Conservation (phyloP, 495 filamentous ascomycete species). For the Aspergillus incahuasiensis region DNA sequence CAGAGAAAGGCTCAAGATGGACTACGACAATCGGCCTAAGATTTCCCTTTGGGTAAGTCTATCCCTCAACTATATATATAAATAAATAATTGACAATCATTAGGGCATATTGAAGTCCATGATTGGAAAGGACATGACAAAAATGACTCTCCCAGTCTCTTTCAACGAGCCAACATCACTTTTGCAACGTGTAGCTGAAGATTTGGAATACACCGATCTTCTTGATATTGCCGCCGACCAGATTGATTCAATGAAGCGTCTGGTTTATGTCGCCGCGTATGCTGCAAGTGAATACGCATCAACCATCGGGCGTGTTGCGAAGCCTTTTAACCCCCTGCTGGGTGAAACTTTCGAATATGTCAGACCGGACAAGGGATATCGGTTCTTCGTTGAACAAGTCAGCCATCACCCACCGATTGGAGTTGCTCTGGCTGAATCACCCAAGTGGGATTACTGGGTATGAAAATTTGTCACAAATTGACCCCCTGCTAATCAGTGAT, state of each 20-base stretch:
- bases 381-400: slow-evolving; percentile 98
- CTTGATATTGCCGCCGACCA: slow-evolving; percentile 86
- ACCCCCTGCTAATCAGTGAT: too few species aligned
- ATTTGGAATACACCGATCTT: slow-evolving; percentile 95
- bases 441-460: slow-evolving; percentile 93
- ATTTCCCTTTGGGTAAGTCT: slow-evolving; percentile 88
- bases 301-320: slow-evolving; percentile 92
- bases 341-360: slow-evolving; percentile 98
- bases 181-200: slow-evolving; percentile 92
- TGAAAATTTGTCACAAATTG: slow-evolving; percentile 16
- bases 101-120: slow-evolving; percentile 97
- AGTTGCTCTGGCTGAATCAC: slow-evolving; percentile 86
- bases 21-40: slow-evolving; percentile 86
- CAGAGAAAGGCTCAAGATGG: slow-evolving; percentile 74
- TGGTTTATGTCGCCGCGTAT: slow-evolving; percentile 96
- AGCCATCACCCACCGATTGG: slow-evolving; percentile 96
- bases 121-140: slow-evolving; percentile 99
- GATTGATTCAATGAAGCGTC: slow-evolving; percentile 78
- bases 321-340: slow-evolving; percentile 93
- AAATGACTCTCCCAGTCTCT: slow-evolving; percentile 96
- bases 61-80: slow-evolving; percentile 1
- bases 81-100: slow-evolving; percentile 16
- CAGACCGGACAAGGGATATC: slow-evolving; percentile 91
- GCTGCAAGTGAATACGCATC: slow-evolving; percentile 95
- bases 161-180: slow-evolving; percentile 98